Evolutionary conservation across 2,329 filamentous ascomycete species (phyloP), one percentile per base, ranked within the genome.

Genomic region (Cercospora citrullina): DNA sequence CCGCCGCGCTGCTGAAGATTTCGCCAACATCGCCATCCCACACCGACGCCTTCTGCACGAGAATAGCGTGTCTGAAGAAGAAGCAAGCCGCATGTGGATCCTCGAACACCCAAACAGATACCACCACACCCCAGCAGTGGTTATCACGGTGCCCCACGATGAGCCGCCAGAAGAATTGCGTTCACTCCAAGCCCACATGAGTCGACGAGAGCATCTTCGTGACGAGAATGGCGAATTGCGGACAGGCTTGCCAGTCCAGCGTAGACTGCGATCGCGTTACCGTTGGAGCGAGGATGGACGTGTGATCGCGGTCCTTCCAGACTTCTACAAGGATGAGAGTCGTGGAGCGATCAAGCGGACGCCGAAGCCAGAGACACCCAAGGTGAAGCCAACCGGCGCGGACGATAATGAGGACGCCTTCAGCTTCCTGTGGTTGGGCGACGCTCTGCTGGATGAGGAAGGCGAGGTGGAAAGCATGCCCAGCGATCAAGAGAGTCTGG

Each of bases 151-250:
- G 23, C 62, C 62, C 18, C 28, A 36, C 9, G 14, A 31, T 5
- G 23, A 23, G 28, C 14, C 30, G n/a, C 28, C 51, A 30, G 26
- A 31, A 30, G 51, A 30, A 2, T 16, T 33, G 18, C 23, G 21
- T 28, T 23, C 36, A 7, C 62, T 64, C 6, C 14, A 31, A 28
- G 10, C n/a, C 28, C 62, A 64, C 33, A 64, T 64, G 62, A 45
- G 21, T 2, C 31, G 21, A 1, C 62, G 31, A 5, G 21, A 26
- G n/a, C 23, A 16, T 14, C 30, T 64, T 5, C 33, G 36, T 14
- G 53, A 65, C 5, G 53, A 65, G 21, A 14, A 48, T 8, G 63
- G 63, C 4, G 33, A 48, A 6, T 2, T 48, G 8, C 62, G 62
- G 8, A 26, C 30, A 1, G 62, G 62, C 3, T 10, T 64, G 18